Percentiles rank a stretch among this genome's conserved stretches.
phyloP scores from a whole-genome alignment of 2,329 filamentous ascomycete genomes.

The Gliomastix tumulicola region DNA sequence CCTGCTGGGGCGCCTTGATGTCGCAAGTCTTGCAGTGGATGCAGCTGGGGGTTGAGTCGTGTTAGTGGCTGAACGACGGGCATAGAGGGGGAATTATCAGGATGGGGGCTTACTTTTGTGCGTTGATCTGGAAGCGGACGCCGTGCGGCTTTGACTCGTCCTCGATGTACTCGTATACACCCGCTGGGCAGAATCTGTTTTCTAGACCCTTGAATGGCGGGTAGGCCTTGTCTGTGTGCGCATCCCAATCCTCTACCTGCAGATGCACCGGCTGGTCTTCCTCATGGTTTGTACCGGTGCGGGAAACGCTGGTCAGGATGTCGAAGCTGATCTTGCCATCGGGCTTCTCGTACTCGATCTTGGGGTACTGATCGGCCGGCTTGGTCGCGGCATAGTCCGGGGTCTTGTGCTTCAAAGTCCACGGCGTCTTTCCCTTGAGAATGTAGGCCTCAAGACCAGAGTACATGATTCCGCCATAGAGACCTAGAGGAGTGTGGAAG shows the following conservation, averaged over 20 bases:
- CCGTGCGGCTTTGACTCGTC: constrained; percentile 80
- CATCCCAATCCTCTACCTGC: constrained; percentile 92
- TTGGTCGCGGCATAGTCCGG: constrained; percentile 76
- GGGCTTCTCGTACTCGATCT: constrained; percentile 96
- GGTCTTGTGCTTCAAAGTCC: constrained; percentile 82
- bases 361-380: constrained; percentile 67
- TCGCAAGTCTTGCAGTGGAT: constrained; percentile 99
- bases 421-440: constrained; percentile 77
- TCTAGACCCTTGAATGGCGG: constrained; percentile 88
- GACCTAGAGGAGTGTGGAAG: constrained; percentile 79
- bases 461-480: constrained; percentile 87
- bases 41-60: constrained; percentile 52
- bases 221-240: constrained; percentile 75
- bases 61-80: too few species aligned
- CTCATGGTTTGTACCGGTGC: constrained; percentile 96
- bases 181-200: constrained; percentile 94
- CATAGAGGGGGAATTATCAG: too few species aligned
- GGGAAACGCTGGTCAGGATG: constrained; percentile 88
- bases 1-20: constrained; percentile 94
- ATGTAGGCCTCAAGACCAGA: constrained; percentile 88
- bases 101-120: constrained; percentile 76
- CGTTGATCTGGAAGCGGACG: constrained; percentile 94
- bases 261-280: constrained; percentile 97
- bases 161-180: constrained; percentile 97
- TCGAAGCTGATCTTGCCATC: constrained; percentile 95